Base-by-base conservation (phyloP, 2,329 filamentous ascomycete species). In the Phialophora expanda region DNA sequence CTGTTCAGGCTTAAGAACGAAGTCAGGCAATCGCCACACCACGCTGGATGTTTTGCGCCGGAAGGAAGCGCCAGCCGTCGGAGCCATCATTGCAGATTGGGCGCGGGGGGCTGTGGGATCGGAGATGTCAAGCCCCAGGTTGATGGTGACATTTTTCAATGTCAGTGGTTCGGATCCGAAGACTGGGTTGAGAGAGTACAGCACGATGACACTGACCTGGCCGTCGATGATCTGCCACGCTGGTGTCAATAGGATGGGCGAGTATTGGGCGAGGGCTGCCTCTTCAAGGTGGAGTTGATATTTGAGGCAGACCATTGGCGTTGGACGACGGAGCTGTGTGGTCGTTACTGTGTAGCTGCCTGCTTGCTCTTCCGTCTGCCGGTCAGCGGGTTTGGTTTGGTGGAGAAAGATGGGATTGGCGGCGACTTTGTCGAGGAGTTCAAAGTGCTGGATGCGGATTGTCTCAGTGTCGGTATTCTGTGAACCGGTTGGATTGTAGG, bases 371-470 rank as follows among this genome's bases (percentile, higher is more conserved):
- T 80, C 79, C 14, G 61, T 70, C 30, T 65, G 46, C 9, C 62
- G 51, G 3, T 62, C 66, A 41, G 51, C 41, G 5, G 64, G 22
- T n/a, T 68, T 65, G 20, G 62, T 50, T 17, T 69, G 61, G 34
- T 89, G 87, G 59, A 98, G 88, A 78, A 98, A 96, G 64, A 93
- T 91, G 51, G 92, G 92, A 76, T 99, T 99, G 1, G 93, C 93
- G 0, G 93, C 93, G 64, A 99, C 93, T 74, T 92, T 93, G 73
- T 98, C 95, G 5, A 99, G 85, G n/a, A 86, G 85, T 9, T 89
- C 80, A 75, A 96, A 97, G 75, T 97, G 95, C 74, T 96, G 92
- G 66, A 99, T 86, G 22, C 91, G 89, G 70, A 98, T 89, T 1
- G 82, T 89, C 73, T 93, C 85, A 1, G 77, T 78, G 24, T 80